These are phyloP conservation scores for Chlorophyllum brunneum DNA, from an alignment of 768 basidiomycete species.

Conservation along the genomic window DNA sequence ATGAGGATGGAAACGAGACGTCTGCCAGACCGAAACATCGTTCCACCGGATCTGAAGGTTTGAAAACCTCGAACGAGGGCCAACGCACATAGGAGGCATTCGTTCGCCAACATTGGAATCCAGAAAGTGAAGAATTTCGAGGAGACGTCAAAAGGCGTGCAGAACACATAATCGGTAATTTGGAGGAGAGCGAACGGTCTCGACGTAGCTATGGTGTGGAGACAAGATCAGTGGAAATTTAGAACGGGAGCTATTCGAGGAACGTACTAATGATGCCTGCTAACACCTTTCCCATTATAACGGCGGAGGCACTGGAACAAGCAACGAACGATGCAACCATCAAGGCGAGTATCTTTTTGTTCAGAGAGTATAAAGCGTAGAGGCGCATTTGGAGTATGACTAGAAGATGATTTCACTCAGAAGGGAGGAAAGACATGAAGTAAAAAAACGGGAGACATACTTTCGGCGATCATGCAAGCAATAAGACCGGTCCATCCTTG, in stretches of 20 bases:
- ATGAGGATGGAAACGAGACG: conserved; percentile 47
- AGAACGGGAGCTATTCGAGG: neutral
- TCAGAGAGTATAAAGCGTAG: conserved; percentile 56
- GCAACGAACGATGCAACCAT: conserved; percentile 40
- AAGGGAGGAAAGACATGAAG: neutral
- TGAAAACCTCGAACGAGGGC: conserved; percentile 49
- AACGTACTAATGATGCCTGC: conserved; percentile 34
- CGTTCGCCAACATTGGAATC: conserved; percentile 56
- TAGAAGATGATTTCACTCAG: conserved; percentile 17
- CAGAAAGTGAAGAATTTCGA: conserved; percentile 51
- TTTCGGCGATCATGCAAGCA: conserved; percentile 50
- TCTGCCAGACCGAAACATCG: conserved; percentile 37
- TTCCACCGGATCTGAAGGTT: conserved; percentile 32
- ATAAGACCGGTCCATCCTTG: conserved; percentile 59
- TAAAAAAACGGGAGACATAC: conserved; percentile 25
- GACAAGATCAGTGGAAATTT: neutral
- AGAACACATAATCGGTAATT: conserved; percentile 31
- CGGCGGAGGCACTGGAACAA: conserved; percentile 36
- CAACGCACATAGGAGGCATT: conserved; percentile 46
- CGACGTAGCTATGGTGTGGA: conserved; percentile 19
- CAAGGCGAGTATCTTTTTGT: conserved; percentile 44
- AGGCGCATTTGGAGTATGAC: conserved; percentile 60
- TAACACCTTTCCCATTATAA: conserved; percentile 45
- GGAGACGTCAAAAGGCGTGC: conserved; percentile 35
- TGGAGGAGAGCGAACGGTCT: conserved; percentile 12